phyloP scores from a whole-genome alignment of 805 yeast species.

The Helenozyma baotianmanensis region DNA sequence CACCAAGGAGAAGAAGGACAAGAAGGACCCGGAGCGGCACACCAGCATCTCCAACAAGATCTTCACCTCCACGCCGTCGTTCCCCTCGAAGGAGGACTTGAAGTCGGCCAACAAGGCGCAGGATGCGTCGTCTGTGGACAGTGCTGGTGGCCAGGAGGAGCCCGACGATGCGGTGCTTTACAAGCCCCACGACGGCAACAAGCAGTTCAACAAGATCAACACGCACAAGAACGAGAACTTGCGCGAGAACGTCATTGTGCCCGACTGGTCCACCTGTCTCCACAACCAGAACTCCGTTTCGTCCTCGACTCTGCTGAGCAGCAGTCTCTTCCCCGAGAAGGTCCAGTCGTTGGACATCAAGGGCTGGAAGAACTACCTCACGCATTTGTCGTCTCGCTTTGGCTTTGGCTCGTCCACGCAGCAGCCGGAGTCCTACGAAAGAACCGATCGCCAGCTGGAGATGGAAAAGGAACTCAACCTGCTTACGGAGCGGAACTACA shows the following conservation, averaged over 20 bases:
- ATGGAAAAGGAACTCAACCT: conserved; percentile 11
- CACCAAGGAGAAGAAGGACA: neutral
- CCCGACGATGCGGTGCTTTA: conserved; percentile 41
- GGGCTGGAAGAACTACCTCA: conserved; percentile 33
- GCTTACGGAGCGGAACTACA: conserved; percentile 34
- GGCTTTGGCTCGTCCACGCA: conserved; percentile 28
- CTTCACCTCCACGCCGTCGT: conserved; percentile 26
- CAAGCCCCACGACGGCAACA: conserved; percentile 38
- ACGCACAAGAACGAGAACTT: conserved; percentile 43
- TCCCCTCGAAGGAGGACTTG: conserved; percentile 18
- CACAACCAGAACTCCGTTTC: conserved; percentile 21
- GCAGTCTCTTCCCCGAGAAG: neutral
- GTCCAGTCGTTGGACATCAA: conserved; percentile 24
- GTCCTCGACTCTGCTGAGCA: conserved; percentile 15
- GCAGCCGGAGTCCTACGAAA: neutral
- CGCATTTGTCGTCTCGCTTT: conserved; percentile 29
- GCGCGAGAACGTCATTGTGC: conserved; percentile 37
- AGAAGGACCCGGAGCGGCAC: conserved; percentile 2
- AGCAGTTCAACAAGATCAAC: conserved; percentile 37
- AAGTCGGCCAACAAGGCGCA: conserved; percentile 5
- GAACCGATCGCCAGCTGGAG: conserved; percentile 1
- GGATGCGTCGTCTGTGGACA: conserved; percentile 6
- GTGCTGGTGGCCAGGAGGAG: conserved; percentile 6
- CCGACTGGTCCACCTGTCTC: conserved; percentile 38
- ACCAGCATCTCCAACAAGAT: conserved; percentile 25